Percentiles rank a stretch among this genome's conserved stretches.
These are phyloP conservation scores for Stephanodiscus triporus DNA, from an alignment of 108 stramenopile genomes.

Conservation along the genomic window DNA sequence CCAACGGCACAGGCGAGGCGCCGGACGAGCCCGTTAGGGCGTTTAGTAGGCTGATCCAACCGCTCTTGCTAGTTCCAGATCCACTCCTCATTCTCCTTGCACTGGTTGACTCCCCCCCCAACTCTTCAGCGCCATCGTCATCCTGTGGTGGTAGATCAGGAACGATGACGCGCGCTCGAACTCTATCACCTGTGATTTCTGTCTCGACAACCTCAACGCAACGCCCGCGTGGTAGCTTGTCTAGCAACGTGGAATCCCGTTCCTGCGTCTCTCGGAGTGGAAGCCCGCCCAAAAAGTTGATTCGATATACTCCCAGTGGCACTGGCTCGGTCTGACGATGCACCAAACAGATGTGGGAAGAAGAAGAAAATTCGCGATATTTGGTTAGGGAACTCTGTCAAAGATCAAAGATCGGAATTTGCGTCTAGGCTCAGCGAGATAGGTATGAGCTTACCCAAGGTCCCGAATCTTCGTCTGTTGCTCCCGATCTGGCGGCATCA, in stretches of 20 bases:
- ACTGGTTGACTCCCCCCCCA: neutral
- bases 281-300: constrained; percentile 35
- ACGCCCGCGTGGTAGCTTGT: constrained; percentile 35
- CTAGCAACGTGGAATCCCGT: constrained; percentile 38
- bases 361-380: neutral
- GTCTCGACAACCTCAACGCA: constrained; percentile 50
- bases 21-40: constrained; percentile 34
- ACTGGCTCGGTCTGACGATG: constrained; percentile 39
- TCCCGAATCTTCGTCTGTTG: constrained; percentile 40
- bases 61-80: constrained; percentile 22
- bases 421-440: too few relatives aligned
- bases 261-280: constrained; percentile 42
- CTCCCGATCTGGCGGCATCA: neutral
- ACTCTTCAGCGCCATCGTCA: neutral
- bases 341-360: neutral
- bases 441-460: constrained; percentile 28
- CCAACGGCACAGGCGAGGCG: constrained; percentile 36
- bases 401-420: neutral
- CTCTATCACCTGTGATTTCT: constrained; percentile 38
- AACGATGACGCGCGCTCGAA: constrained; percentile 38
- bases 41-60: constrained; percentile 46
- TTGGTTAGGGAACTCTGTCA: neutral
- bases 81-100: constrained; percentile 5
- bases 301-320: constrained; percentile 42
- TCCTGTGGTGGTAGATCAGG: constrained; percentile 1